These are phyloP conservation scores for Trichophyton simii DNA, from an alignment of 2,329 filamentous ascomycete genomes.

Conservation along the genomic window DNA sequence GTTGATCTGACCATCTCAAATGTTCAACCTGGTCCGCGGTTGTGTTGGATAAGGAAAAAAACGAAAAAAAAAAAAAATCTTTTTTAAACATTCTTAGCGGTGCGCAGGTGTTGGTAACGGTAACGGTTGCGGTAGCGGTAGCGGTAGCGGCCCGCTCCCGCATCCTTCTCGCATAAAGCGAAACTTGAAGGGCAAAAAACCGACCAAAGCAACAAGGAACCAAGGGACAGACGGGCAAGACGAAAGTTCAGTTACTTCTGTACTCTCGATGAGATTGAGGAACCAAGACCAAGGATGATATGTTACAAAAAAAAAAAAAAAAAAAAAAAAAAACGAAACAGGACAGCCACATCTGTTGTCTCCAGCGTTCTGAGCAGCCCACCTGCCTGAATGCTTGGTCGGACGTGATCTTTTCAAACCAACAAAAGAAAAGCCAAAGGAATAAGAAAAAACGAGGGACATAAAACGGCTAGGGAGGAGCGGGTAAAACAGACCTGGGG, in stretches of 20 bases:
- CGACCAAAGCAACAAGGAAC: background rate
- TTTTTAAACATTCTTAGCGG: slow-evolving; percentile 4
- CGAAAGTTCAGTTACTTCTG: background rate
- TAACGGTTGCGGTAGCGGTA: slow-evolving; percentile 6
- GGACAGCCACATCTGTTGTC: too few species aligned
- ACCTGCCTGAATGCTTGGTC: background rate
- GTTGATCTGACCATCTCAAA: background rate
- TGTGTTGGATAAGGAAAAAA: background rate
- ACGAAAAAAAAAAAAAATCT: background rate
- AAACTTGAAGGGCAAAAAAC: background rate
- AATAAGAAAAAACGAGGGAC: background rate
- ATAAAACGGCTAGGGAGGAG: background rate
- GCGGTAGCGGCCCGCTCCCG: slow-evolving; percentile 6
- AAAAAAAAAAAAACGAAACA: too few species aligned
- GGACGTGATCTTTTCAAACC: background rate
- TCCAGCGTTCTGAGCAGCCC: background rate
- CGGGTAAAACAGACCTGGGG: too few species aligned
- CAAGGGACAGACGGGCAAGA: background rate
- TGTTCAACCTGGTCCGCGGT: background rate
- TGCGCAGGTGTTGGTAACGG: slow-evolving; percentile 3
- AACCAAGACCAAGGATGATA: background rate
- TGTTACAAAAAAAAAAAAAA: background rate
- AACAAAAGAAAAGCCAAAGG: background rate
- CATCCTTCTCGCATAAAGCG: slow-evolving; percentile 4
- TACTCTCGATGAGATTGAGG: background rate